A percentile compares a stretch with the other conserved stretches of the same genome.
These are phyloP conservation scores for Gossypium australe DNA, from an alignment of 345 rosid genomes.

Conservation along the genomic window DNA sequence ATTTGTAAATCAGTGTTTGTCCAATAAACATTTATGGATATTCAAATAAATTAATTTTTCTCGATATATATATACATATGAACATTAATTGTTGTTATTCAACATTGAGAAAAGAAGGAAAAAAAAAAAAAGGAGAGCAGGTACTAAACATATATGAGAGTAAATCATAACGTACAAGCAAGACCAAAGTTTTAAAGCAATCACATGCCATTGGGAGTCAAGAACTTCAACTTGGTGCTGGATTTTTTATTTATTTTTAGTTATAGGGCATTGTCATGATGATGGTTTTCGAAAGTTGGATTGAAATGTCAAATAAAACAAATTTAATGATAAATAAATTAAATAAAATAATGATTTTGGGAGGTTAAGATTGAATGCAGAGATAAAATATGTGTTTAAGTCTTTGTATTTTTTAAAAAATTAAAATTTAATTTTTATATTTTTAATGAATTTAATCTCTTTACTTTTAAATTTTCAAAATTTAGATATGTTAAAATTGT, in stretches of 20 bases:
- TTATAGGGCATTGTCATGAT: not conserved
- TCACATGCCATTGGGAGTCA: slow-evolving; percentile 1
- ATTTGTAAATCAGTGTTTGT: not conserved
- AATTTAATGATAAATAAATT: not conserved
- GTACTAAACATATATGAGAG: not conserved
- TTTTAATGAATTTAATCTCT: no score
- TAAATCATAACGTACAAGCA: slow-evolving; percentile 2
- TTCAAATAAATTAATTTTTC: no score
- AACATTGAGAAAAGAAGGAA: no score
- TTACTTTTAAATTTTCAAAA: no score
- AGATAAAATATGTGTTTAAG: not conserved
- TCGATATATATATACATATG: no score
- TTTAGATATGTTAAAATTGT: no score
- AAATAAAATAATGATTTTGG: not conserved
- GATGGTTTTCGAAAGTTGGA: not conserved
- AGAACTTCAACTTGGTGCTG: not conserved
- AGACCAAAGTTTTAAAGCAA: not conserved
- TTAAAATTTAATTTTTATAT: no score
- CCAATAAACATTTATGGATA: not conserved
- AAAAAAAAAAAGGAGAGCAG: not conserved
- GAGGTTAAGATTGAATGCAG: not conserved
- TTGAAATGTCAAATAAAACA: not conserved
- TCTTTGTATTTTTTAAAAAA: no score
- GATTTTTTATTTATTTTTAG: not conserved
- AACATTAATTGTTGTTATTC: no score